phyloP scores from a whole-genome alignment of 2,329 filamentous ascomycete genomes.

The Fusarium sp. region DNA sequence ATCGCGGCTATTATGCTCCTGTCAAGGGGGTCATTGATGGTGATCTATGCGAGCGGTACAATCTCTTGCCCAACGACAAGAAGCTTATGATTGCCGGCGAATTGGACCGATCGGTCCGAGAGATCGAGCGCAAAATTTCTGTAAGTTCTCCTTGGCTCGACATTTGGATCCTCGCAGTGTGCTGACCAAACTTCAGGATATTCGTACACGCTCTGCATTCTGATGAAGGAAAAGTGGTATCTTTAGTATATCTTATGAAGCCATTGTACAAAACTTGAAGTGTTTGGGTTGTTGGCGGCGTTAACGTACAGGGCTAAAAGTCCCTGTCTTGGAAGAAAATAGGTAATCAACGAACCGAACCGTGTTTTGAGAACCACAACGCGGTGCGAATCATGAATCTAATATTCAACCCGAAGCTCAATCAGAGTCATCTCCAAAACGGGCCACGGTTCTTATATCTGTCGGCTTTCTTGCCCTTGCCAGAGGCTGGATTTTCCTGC shows the following conservation, averaged over 20 bases:
- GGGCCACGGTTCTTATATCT: slow-evolving; percentile 46
- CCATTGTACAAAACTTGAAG: slow-evolving; percentile 43
- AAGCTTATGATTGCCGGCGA: slow-evolving; percentile 96
- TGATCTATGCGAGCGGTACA: slow-evolving; percentile 92
- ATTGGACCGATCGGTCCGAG: slow-evolving; percentile 86
- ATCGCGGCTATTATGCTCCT: slow-evolving; percentile 93
- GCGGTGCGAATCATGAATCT: slow-evolving; percentile 44
- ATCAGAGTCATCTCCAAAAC: slow-evolving; percentile 47
- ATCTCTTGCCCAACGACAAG: slow-evolving; percentile 83
- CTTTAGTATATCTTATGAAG: slow-evolving; percentile 37
- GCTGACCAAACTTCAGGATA: slow-evolving; percentile 56
- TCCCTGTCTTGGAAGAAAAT: slow-evolving; percentile 40
- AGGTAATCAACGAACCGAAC: slow-evolving; percentile 39
- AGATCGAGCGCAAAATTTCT: slow-evolving; percentile 96
- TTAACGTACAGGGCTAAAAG: slow-evolving; percentile 43
- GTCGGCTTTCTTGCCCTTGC: slow-evolving; percentile 37
- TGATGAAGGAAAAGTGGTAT: slow-evolving; percentile 47
- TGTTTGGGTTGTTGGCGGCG: slow-evolving; percentile 43
- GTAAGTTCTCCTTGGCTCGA: slow-evolving; percentile 48
- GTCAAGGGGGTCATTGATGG: slow-evolving; percentile 98
- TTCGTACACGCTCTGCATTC: slow-evolving; percentile 68
- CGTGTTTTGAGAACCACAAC: slow-evolving; percentile 34
- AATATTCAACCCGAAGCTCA: slow-evolving; percentile 35
- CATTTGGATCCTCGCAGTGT: not conserved
- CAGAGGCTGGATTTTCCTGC: slow-evolving; percentile 64